Evolutionary conservation across 257 asterid species (phyloP).

Genomic region (Thymus quinquecostatus): DNA sequence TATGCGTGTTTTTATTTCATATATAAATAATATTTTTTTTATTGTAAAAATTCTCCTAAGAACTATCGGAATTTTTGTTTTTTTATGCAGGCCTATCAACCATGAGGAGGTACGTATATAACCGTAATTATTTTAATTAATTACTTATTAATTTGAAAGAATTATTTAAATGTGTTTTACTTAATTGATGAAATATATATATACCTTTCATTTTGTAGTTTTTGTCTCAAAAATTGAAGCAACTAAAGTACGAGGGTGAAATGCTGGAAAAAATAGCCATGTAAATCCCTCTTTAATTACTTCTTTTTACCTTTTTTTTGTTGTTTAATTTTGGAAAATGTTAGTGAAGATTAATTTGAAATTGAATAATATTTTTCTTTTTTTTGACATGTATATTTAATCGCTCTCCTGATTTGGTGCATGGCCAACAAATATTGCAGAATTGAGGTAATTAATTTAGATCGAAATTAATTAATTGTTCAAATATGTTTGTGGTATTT

Average conservation of each 20-base stretch:
- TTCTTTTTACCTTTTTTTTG: neutral
- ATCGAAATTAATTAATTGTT: neutral
- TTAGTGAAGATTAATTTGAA: no score
- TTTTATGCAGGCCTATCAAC: conserved; percentile 44
- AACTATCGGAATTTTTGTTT: neutral
- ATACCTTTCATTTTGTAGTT: conserved; percentile 37
- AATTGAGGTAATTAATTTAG: neutral
- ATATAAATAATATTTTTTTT: neutral
- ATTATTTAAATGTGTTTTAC: neutral
- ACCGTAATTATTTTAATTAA: neutral
- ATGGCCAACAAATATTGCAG: conserved; percentile 17
- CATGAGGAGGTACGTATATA: conserved; percentile 49
- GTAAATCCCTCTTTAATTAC: conserved; percentile 37
- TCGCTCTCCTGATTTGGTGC: conserved; percentile 17
- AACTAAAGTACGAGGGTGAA: conserved; percentile 53
- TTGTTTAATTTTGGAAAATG: neutral
- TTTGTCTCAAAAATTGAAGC: conserved; percentile 51
- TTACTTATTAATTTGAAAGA: neutral
- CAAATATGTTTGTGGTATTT: neutral
- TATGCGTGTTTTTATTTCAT: neutral
- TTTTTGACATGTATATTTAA: conserved; percentile 27
- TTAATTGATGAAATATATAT: neutral
- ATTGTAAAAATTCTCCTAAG: neutral
- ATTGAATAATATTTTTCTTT: neutral
- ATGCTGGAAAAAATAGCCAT: conserved; percentile 60